These are phyloP conservation scores for Sporothrix humicola DNA, from an alignment of 2,329 filamentous ascomycete genomes.

Conservation along the genomic window DNA sequence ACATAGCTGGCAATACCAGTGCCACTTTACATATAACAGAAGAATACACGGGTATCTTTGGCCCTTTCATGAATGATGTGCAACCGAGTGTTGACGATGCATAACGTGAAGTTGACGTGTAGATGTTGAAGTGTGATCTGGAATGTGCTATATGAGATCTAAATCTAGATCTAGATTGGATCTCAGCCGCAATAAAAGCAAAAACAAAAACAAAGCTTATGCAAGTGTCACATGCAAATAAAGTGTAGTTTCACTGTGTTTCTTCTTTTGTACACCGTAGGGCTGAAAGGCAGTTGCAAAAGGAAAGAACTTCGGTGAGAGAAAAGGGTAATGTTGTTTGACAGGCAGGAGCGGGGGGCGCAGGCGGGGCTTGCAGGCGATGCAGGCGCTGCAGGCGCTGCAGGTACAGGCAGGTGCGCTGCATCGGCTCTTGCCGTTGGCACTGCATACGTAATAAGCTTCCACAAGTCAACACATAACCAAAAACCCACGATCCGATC, in stretches of 20 bases:
- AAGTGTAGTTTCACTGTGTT: background rate
- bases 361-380: background rate
- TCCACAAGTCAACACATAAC: background rate
- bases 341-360: background rate
- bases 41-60: constrained; percentile 9
- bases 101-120: no score
- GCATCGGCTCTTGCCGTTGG: background rate
- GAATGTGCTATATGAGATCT: background rate
- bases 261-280: background rate
- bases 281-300: background rate
- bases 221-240: constrained; percentile 23
- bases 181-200: background rate
- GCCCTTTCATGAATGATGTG: background rate
- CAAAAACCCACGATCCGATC: constrained; percentile 7
- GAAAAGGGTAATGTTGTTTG: background rate
- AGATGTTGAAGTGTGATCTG: no score
- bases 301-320: constrained; percentile 1
- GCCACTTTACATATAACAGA: background rate
- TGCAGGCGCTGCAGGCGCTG: background rate
- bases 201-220: background rate
- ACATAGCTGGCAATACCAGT: background rate
- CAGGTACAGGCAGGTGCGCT: background rate
- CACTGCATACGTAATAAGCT: background rate
- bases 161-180: background rate
- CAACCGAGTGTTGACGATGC: no score